Evolutionary conservation across 441 rosid genomes (phyloP), one percentile per base, ranked within the genome.

Genomic region (Populus hybrid): DNA sequence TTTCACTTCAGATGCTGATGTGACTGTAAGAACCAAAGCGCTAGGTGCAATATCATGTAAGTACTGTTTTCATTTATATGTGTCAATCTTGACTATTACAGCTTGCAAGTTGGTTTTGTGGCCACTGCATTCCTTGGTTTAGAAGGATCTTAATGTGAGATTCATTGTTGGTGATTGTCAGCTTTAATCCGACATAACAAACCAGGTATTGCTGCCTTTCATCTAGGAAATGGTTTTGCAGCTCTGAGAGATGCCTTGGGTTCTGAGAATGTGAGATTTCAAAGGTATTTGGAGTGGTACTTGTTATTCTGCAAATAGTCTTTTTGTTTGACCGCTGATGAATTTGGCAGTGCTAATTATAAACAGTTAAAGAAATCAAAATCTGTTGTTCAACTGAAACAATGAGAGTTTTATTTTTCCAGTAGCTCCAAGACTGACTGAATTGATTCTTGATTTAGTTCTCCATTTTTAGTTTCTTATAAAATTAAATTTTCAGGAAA

Each of bases 31-130:
- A 70, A 88, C 95, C 42, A 94, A 96, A 80, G 95, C 98, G 14
- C 98, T 96, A 34, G 93, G 96, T 30, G 98, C 99, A 73, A 88
- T 96, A 86, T 93, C 96, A 64, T 94, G 99, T 93, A 85, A 90
- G 98, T 83, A 14, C 63, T 79, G 28, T 32, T 69, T 70, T 30
- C 73, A 11, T 6, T n/a, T 38, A 12, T 24, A 54, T 36, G 40
- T 28, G 12, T 34, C 63, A 14, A 65, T 70, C 46, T 50, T 69
- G 16, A 12, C 28, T 10, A 8, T 57, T 24, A 6, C 18, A 21
- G 35, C 24, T 73, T 24, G 16, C 78, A 18, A 12, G 21, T 70
- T 38, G 12, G 23, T 32, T 38, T 1, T 38, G 42, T 10, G 28
- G 28, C 42, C 42, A 38, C 70, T 85, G 18, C 76, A 66, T 38